Conservation (phyloP, 2,329 filamentous ascomycete genomes). For the Akanthomyces muscarius region DNA sequence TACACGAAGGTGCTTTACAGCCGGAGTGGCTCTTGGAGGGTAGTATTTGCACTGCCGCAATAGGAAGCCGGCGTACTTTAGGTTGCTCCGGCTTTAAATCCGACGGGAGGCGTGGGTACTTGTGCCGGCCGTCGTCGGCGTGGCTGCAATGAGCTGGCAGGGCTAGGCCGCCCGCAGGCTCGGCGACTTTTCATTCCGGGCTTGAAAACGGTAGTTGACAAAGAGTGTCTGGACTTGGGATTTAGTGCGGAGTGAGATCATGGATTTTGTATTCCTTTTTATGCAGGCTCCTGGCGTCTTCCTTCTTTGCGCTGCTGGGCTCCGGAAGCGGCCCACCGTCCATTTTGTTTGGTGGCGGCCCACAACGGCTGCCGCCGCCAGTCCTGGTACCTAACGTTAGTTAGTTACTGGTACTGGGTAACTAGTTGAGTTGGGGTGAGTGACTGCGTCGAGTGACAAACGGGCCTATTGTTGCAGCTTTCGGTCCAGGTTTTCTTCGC, state of each 20-base stretch:
- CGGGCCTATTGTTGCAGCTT: too few species aligned
- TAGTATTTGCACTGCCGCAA: not conserved
- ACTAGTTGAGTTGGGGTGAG: not conserved
- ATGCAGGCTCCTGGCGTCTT: too few species aligned
- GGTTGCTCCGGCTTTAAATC: conserved; percentile 9
- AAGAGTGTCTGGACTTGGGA: not conserved
- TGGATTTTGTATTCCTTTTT: too few species aligned
- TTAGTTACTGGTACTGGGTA: too few species aligned
- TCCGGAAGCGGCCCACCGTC: not conserved
- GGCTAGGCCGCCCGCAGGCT: not conserved
- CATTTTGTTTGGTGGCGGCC: not conserved
- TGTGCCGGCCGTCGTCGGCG: conserved; percentile 13
- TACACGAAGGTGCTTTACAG: too few species aligned
- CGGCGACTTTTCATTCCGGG: not conserved
- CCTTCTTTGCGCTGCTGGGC: not conserved
- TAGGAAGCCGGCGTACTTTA: not conserved
- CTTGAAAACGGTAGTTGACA: too few species aligned
- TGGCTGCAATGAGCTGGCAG: not conserved
- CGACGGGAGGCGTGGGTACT: conserved; percentile 15
- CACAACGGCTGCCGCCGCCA: not conserved
- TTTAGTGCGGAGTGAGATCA: too few species aligned
- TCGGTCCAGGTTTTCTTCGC: not conserved
- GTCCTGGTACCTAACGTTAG: too few species aligned
- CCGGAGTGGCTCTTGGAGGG: not conserved
- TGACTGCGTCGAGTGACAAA: not conserved